phyloP scores from a whole-genome alignment of 2,329 filamentous ascomycete genomes.

The Aspergillus sp. region DNA sequence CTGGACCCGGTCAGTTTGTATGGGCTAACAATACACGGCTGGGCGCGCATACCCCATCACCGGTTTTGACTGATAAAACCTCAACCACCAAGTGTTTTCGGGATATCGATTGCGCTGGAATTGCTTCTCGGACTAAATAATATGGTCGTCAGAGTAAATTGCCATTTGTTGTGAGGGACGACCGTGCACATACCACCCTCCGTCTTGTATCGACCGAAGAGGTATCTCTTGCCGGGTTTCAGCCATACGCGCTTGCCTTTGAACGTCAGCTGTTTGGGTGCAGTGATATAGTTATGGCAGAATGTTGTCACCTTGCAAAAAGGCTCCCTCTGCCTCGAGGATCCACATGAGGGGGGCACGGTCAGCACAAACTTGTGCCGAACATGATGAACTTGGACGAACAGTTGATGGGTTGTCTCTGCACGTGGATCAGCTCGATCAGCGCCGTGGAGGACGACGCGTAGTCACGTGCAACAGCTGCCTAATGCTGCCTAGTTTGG shows the following conservation, averaged over 20 bases:
- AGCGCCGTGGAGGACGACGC: constrained; percentile 27
- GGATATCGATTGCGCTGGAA: constrained; percentile 81
- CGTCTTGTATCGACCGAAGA: constrained; percentile 74
- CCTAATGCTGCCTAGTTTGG: constrained; percentile 28
- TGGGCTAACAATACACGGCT: not conserved
- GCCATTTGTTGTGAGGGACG: not conserved
- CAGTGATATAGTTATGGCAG: constrained; percentile 17
- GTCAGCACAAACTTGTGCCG: not conserved
- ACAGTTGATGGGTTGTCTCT: not conserved
- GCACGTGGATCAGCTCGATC: not conserved
- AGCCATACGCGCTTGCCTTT: constrained; percentile 76
- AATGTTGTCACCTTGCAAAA: constrained; percentile 39
- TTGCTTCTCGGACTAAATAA: constrained; percentile 63
- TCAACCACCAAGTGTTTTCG: constrained; percentile 81
- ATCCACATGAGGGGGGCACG: constrained; percentile 59
- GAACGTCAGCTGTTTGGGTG: constrained; percentile 39
- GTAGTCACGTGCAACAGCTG: constrained; percentile 37
- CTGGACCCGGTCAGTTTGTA: constrained; percentile 38
- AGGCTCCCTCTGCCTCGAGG: constrained; percentile 54
- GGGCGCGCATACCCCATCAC: constrained; percentile 60
- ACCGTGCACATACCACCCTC: constrained; percentile 54
- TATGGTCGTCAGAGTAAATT: not conserved
- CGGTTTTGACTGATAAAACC: constrained; percentile 64
- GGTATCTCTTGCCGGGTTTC: constrained; percentile 77
- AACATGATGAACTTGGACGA: constrained; percentile 8